Evolutionary conservation across 352 stramenopile genomes (phyloP).

Genomic region (Elongisporangium senticosum): DNA sequence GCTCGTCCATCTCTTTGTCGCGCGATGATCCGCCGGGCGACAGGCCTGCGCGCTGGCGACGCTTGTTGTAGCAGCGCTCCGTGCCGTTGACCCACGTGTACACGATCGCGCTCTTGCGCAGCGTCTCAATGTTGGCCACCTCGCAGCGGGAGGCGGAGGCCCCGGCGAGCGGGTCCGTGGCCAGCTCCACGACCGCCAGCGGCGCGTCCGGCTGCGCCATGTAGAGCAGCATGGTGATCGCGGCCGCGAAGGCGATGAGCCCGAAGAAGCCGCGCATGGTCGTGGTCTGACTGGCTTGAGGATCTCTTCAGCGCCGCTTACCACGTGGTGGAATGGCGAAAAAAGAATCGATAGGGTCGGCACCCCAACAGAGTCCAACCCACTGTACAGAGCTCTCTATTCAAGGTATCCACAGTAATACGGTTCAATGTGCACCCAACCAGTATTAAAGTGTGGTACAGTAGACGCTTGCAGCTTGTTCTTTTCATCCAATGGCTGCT

Average conservation of each 20-base stretch:
- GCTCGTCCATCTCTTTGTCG: constrained; percentile 82
- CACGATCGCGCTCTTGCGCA: constrained; percentile 53
- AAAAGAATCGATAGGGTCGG: no score
- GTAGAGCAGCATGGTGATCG: constrained; percentile 44
- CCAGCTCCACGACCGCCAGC: constrained; percentile 41
- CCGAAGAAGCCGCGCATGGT: constrained; percentile 48
- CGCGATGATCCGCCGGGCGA: constrained; percentile 54
- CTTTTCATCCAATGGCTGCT: no score
- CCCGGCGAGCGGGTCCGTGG: constrained; percentile 27
- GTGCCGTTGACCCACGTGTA: constrained; percentile 59
- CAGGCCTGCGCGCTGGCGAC: constrained; percentile 42
- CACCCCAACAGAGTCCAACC: no score
- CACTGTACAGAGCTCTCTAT: no score
- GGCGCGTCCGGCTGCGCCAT: constrained; percentile 45
- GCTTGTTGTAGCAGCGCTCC: constrained; percentile 71
- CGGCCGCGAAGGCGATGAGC: constrained; percentile 37
- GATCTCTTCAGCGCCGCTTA: no score
- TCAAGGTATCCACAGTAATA: no score
- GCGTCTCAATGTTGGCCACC: constrained; percentile 55
- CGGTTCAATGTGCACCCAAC: no score
- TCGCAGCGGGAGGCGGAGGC: constrained; percentile 26
- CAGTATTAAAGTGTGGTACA: no score
- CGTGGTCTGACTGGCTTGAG: no score
- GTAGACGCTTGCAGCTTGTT: no score
- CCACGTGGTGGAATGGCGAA: no score